phyloP scores from a whole-genome alignment of 75 land plant genomes.

The Sequoiadendron giganteum region DNA sequence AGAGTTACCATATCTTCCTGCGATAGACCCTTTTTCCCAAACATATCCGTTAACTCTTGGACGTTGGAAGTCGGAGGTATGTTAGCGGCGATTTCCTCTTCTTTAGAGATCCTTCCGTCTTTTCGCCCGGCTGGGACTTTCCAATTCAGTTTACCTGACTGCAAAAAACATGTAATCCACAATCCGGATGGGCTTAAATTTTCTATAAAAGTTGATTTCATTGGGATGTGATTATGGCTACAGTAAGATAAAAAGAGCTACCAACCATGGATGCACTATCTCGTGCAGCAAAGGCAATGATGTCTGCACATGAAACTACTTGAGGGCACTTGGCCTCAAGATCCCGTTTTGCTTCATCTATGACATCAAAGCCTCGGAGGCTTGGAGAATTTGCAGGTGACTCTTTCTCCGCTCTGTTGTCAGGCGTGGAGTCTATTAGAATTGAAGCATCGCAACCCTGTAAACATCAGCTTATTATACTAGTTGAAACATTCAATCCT shows the following conservation, averaged over 20 bases:
- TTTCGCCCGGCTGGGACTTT: constrained; percentile 31
- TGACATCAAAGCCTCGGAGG: constrained; percentile 15
- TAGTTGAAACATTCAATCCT: not conserved
- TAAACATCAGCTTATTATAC: not conserved
- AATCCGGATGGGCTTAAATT: not conserved
- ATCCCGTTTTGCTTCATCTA: constrained; percentile 11
- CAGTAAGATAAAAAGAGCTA: not conserved
- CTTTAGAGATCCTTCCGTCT: constrained; percentile 40
- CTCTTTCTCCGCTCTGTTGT: constrained; percentile 20
- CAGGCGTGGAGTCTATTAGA: constrained; percentile 10
- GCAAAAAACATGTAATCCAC: not conserved
- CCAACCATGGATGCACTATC: constrained; percentile 10
- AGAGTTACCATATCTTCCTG: constrained; percentile 47
- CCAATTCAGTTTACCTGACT: constrained; percentile 36
- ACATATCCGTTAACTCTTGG: constrained; percentile 22
- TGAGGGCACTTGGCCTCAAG: constrained; percentile 15
- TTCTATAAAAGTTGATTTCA: no score
- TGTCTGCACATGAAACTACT: constrained; percentile 25
- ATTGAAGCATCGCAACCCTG: constrained; percentile 29
- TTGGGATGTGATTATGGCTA: no score
- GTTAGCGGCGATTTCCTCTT: not conserved
- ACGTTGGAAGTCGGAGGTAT: constrained; percentile 33
- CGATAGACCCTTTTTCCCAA: constrained; percentile 27
- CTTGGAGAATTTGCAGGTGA: constrained; percentile 10
- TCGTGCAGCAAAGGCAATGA: constrained; percentile 13